Evolutionary conservation across 768 basidiomycete species (phyloP), one percentile per base, ranked within the genome.

Genomic region (Rubroboletus satanas): DNA sequence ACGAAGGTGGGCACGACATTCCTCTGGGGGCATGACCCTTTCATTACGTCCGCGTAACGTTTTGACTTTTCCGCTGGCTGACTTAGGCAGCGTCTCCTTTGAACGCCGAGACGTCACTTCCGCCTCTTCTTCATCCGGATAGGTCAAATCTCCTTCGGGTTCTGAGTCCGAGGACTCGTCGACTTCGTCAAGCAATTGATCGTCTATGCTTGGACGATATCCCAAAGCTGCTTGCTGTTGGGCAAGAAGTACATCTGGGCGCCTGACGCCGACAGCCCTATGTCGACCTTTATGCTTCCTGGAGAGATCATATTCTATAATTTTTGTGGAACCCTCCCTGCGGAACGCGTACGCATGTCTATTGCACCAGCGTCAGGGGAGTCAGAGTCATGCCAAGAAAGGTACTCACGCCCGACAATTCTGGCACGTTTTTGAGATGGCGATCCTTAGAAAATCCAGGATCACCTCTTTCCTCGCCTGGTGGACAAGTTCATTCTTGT

Each of bases 1-100:
- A 42, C 94, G 88, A 39, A 99, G 80, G 71, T 98, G 97, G 14
- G 91, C 92, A 47, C 95, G 88, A 63, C 92, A 94, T 74, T 99
- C 97, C 64, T 90, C 90, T 18, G 95, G 84, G 6, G 92, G 78
- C 65, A 99, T 76, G 37, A 98, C 87, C 42, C 96, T 87, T 74
- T 98, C 97, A 62, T 90, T 89, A 38, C 92, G 81, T 12, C 93
- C 92, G 41, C 90, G 82, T 26, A 72, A 67, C 7, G 85, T 84
- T 71, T 95, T 95, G 55, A 86, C 69, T 63, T 80, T 84, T 21
- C 90, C 93, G 62, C 84, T 90, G 4, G 84, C 88, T 17, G 90
- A 83, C 67, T 80, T 81, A 4, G 88, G 87, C 41, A 84, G 74
- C n/a, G 70, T 49, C 38, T 69, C 67, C 48, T 69, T 65, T n/a